These are phyloP conservation scores for Canavalia ensiformis DNA, from an alignment of 306 rosid genomes.

Conservation along the genomic window DNA sequence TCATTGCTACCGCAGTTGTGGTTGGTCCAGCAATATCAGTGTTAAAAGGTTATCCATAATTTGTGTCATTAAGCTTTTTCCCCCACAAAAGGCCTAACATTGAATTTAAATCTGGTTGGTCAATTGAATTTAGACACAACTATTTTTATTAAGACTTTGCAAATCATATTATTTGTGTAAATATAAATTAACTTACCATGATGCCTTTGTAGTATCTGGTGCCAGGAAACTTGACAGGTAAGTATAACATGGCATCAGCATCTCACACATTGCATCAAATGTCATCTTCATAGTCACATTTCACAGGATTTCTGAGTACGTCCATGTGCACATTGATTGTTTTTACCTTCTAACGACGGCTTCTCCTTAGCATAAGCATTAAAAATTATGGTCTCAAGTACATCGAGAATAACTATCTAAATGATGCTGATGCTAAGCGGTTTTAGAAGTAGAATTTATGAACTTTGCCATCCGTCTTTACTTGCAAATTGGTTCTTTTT, in stretches of 20 bases:
- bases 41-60: constrained; percentile 71
- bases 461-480: too few relatives aligned
- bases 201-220: constrained; percentile 55
- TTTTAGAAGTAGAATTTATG: too few relatives aligned
- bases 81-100: too few relatives aligned
- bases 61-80: constrained; percentile 65
- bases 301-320: constrained; percentile 37
- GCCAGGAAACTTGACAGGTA: constrained; percentile 67
- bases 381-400: too few relatives aligned
- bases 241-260: constrained; percentile 69
- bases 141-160: background rate
- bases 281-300: constrained; percentile 54
- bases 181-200: constrained; percentile 35
- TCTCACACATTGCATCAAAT: constrained; percentile 68
- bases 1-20: constrained; percentile 71
- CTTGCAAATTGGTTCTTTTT: too few relatives aligned
- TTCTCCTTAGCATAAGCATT: too few relatives aligned
- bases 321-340: background rate
- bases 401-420: too few relatives aligned
- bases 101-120: background rate
- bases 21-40: constrained; percentile 68
- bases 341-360: too few relatives aligned
- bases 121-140: constrained; percentile 3
- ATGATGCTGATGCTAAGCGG: too few relatives aligned
- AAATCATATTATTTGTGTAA: background rate